phyloP scores from a whole-genome alignment of 306 rosid species.

The Citrullus amarus region DNA sequence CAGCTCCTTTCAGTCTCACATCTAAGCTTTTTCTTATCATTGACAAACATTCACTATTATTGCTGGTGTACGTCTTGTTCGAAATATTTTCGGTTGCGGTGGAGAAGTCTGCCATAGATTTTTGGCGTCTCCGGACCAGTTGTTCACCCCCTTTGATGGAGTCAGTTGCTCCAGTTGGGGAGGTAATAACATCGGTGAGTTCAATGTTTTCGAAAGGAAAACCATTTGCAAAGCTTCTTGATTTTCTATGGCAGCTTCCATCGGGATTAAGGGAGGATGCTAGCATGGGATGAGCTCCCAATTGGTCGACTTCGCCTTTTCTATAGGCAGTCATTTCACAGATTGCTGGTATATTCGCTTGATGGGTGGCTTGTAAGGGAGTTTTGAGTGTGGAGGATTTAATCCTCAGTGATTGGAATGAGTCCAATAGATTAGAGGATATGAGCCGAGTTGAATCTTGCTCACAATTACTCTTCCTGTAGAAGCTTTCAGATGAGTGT shows the following conservation, averaged over 20 bases:
- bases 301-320: conserved; percentile 15
- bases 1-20: conserved; percentile 39
- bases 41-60: conserved; percentile 34
- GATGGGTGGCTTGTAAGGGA: conserved; percentile 55
- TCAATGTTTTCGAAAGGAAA: conserved; percentile 40
- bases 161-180: conserved; percentile 10
- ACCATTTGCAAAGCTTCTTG: conserved; percentile 43
- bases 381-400: conserved; percentile 31
- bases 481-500: conserved; percentile 6
- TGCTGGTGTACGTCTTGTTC: conserved; percentile 28
- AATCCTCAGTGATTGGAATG: conserved; percentile 40
- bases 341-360: conserved; percentile 32
- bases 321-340: conserved; percentile 24
- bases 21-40: conserved; percentile 40
- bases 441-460: conserved; percentile 17
- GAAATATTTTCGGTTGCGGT: conserved; percentile 38
- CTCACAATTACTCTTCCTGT: conserved; percentile 32
- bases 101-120: conserved; percentile 52
- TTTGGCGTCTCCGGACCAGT: conserved; percentile 39
- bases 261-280: conserved; percentile 14
- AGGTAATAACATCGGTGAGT: conserved; percentile 7
- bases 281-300: conserved; percentile 22
- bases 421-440: conserved; percentile 35
- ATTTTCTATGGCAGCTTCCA: conserved; percentile 31
- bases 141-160: conserved; percentile 31